A percentile compares a stretch with the other conserved stretches of the same genome.
Evolutionary conservation across 768 basidiomycete species (phyloP).

Genomic region (Butyriboletus loyo): DNA sequence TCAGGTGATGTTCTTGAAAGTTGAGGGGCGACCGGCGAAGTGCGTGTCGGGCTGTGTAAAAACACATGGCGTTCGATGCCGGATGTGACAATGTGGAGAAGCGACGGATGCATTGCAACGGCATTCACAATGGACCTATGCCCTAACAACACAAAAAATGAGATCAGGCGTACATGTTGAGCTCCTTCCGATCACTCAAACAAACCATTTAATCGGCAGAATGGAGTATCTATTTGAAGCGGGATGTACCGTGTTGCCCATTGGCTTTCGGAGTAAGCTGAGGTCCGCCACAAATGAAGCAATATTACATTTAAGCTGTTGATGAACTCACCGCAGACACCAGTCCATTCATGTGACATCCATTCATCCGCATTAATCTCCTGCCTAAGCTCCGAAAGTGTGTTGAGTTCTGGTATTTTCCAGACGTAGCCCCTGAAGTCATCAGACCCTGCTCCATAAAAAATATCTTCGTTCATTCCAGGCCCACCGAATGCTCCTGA

Average conservation of each 20-base stretch:
- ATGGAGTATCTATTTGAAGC: constrained; percentile 57
- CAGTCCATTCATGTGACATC: constrained; percentile 32
- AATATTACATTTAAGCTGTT: constrained; percentile 12
- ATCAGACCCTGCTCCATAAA: constrained; percentile 78
- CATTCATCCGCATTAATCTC: constrained; percentile 48
- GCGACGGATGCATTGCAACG: constrained; percentile 65
- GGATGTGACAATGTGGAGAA: constrained; percentile 63
- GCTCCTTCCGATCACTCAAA: neutral
- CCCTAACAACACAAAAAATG: constrained; percentile 36
- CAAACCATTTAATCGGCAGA: constrained; percentile 57
- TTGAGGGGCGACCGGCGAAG: constrained; percentile 49
- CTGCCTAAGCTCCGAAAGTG: constrained; percentile 44
- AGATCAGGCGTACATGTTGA: neutral
- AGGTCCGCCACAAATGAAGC: constrained; percentile 3
- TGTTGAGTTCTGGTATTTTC: constrained; percentile 56
- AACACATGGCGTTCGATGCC: constrained; percentile 72
- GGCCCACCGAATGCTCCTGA: constrained; percentile 75
- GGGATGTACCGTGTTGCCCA: constrained; percentile 52
- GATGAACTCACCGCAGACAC: constrained; percentile 29
- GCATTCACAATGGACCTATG: constrained; percentile 80
- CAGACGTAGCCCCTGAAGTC: constrained; percentile 80
- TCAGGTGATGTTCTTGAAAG: constrained; percentile 45
- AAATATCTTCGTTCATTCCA: constrained; percentile 48
- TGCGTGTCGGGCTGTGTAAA: constrained; percentile 63
- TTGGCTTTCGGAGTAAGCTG: constrained; percentile 47